Evolutionary conservation across 768 basidiomycete genomes (phyloP).

Genomic region (Candolleomyces eurysporus): DNA sequence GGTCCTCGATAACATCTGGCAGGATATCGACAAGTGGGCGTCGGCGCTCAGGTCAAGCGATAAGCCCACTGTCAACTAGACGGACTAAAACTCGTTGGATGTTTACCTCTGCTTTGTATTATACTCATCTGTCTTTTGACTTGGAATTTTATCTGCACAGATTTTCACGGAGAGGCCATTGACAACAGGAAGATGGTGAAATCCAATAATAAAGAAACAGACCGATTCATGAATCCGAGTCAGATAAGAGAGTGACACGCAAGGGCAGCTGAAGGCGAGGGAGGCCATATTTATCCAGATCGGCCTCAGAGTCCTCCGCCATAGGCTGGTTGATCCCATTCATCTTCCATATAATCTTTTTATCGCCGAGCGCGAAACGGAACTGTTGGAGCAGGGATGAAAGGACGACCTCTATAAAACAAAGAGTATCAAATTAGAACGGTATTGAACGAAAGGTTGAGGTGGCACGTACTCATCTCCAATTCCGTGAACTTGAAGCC

Average conservation of each 20-base stretch:
- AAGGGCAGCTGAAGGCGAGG: not conserved
- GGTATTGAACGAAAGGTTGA: not conserved
- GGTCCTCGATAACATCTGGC: constrained; percentile 37
- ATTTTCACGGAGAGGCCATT: not conserved
- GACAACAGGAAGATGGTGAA: no score
- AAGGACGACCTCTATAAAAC: constrained; percentile 28
- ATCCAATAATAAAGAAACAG: no score
- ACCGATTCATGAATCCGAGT: not conserved
- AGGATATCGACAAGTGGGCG: constrained; percentile 32
- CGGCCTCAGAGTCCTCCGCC: constrained; percentile 3
- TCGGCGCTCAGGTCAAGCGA: constrained; percentile 11
- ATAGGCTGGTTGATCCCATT: constrained; percentile 21
- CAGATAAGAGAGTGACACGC: not conserved
- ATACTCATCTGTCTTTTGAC: no score
- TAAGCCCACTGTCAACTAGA: no score
- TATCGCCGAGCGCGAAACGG: constrained; percentile 22
- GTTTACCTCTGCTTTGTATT: no score
- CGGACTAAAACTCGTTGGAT: no score
- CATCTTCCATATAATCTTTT: constrained; percentile 32
- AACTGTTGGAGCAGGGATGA: constrained; percentile 24
- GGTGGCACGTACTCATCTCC: constrained; percentile 36
- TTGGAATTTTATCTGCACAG: not conserved
- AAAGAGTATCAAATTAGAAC: not conserved
- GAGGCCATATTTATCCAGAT: not conserved
- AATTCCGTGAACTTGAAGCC: constrained; percentile 45